Base-by-base conservation (phyloP, 164 flowering plant genomes). In the Liriodendron chinense region DNA sequence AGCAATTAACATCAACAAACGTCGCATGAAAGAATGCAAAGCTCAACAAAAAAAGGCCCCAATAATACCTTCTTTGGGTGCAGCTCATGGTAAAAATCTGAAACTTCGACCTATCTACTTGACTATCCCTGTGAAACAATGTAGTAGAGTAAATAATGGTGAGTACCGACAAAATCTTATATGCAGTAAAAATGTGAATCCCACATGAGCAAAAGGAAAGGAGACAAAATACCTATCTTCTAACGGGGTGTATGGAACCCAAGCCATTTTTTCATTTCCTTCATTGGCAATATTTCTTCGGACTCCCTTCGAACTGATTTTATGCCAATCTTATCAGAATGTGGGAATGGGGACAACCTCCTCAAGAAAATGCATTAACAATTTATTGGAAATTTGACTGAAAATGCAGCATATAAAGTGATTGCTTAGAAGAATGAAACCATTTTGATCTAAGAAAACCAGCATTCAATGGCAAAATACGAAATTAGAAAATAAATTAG, bases 191-290 rank as follows among this genome's bases (percentile, higher is more conserved):
- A 49, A 63, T 47, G n/a, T n/a, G 43, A 34, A 34, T 34, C 43
- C 43, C 43, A 34, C 6, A 0, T 4, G 3, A 34, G 16, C 24
- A 68, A 49, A 64, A 7, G 56, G 13, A 59, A 20, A 47, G 63
- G 48, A 47, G 7, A 69, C 65, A 47, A 43, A 56, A 69, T 83
- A 91, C 99, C 99, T 88, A 7, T 88, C 80, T 71, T 90, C 97
- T 63, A 94, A 80, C 53, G 99, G 99, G 56, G 94, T 83, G 83
- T 94, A 96, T 13, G 99, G 98, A 77, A 92, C 87, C 99, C 99
- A 96, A 66, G 87, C 99, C 98, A 96, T 94, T 83, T 94, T 83
- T 96, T 94, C 99, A 96, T 96, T 75, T 89, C 87, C 80, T 92
- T 96, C 99, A 96, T 94, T 50, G 98, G 96, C 62, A 96, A 72